Conservation (phyloP, 768 basidiomycete species). For the Gautieria morchelliformis region DNA sequence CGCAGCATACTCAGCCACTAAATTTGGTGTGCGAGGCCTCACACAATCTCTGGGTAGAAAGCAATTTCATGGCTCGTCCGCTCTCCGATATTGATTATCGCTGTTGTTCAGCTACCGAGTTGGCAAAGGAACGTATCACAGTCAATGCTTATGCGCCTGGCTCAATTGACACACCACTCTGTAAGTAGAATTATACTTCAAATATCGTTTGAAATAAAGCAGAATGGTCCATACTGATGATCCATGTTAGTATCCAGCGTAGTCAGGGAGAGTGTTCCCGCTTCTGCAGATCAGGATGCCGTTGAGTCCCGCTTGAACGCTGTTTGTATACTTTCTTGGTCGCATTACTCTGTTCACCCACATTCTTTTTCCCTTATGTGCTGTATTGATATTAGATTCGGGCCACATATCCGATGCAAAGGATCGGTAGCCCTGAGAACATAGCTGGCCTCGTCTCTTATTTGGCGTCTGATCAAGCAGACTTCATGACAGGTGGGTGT, state of each 20-base stretch:
- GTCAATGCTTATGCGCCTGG: constrained; percentile 25
- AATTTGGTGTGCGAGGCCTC: constrained; percentile 35
- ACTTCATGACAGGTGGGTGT: constrained; percentile 8
- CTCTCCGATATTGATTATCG: background rate
- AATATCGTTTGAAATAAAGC: too few species aligned
- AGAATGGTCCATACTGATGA: too few species aligned
- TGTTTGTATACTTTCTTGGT: background rate
- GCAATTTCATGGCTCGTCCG: background rate
- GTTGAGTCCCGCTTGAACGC: background rate
- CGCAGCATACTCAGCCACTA: constrained; percentile 24
- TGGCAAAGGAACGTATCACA: constrained; percentile 12
- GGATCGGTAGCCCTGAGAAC: constrained; percentile 1
- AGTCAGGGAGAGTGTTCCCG: background rate
- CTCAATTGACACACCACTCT: constrained; percentile 8
- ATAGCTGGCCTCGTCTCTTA: constrained; percentile 5
- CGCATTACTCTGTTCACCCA: background rate
- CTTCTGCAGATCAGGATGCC: background rate
- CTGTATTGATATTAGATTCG: background rate
- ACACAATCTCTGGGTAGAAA: constrained; percentile 23
- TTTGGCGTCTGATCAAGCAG: constrained; percentile 4
- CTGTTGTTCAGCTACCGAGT: background rate
- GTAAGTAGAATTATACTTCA: background rate
- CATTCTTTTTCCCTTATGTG: background rate
- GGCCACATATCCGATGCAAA: background rate
- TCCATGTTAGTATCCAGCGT: background rate